These are phyloP conservation scores for Globisporangium parvum DNA, from an alignment of 352 stramenopile species.

Conservation along the genomic window DNA sequence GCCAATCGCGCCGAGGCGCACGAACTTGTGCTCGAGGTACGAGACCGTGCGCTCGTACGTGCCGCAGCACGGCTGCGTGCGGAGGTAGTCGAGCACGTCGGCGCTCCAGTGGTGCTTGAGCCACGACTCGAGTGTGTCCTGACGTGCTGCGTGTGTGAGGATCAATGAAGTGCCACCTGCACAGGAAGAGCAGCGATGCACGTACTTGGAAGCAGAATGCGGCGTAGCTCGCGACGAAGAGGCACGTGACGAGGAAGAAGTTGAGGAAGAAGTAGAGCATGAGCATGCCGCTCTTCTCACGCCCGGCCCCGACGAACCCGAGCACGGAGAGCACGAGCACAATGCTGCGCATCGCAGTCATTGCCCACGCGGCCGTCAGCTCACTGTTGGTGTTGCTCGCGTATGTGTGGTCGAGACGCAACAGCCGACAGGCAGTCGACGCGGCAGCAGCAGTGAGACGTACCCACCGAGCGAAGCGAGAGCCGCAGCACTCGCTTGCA, in stretches of 20 bases:
- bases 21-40: conserved; percentile 45
- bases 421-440: too few relatives aligned
- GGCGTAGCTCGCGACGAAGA: conserved; percentile 58
- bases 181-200: neutral
- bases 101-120: conserved; percentile 72
- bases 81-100: conserved; percentile 35
- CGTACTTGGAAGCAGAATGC: conserved; percentile 52
- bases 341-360: conserved; percentile 6
- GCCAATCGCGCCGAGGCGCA: conserved; percentile 42
- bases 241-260: conserved; percentile 52
- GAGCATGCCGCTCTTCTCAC: conserved; percentile 60
- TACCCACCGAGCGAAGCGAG: conserved; percentile 36
- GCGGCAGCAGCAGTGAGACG: neutral
- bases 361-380: neutral
- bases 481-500: conserved; percentile 43
- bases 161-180: too few relatives aligned
- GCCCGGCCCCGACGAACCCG: conserved; percentile 54
- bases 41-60: conserved; percentile 44
- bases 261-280: conserved; percentile 76
- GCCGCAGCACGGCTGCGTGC: conserved; percentile 39
- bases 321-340: conserved; percentile 49
- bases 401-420: neutral
- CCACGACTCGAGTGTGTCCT: conserved; percentile 53
- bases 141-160: too few relatives aligned
- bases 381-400: neutral